phyloP scores from a whole-genome alignment of 441 rosid species.

The Capsella rubella region DNA sequence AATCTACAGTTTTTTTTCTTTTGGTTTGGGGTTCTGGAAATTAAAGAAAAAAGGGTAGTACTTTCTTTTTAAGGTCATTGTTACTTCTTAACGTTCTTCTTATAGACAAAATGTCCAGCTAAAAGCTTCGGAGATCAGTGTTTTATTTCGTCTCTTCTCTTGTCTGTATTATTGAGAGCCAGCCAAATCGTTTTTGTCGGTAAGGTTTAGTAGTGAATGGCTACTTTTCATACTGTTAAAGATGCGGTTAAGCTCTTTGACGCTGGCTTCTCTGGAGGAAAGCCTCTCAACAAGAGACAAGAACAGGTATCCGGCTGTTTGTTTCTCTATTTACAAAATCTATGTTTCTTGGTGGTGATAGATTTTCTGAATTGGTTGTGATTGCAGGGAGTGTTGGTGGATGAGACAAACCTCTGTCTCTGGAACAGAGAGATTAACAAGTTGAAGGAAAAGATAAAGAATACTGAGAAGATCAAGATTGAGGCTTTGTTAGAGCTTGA shows the following conservation, averaged over 20 bases:
- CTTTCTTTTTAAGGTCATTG: slow-evolving; percentile 28
- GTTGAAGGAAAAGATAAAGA: slow-evolving; percentile 69
- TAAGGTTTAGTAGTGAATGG: slow-evolving; percentile 32
- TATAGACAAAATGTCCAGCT: slow-evolving; percentile 1
- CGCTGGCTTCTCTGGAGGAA: slow-evolving; percentile 76
- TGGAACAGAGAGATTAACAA: slow-evolving; percentile 72
- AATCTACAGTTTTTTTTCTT: neutral
- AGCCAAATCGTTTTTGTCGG: neutral
- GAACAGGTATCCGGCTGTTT: slow-evolving; percentile 45
- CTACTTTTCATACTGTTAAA: slow-evolving; percentile 82
- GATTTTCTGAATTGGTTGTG: slow-evolving; percentile 4
- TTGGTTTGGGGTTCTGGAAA: neutral
- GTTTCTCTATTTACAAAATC: neutral
- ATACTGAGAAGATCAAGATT: slow-evolving; percentile 68
- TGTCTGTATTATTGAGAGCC: slow-evolving; percentile 8
- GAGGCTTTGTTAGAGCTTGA: slow-evolving; percentile 83
- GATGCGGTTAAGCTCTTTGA: slow-evolving; percentile 89
- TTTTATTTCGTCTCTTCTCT: neutral
- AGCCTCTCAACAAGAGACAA: slow-evolving; percentile 58
- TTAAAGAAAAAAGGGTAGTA: neutral
- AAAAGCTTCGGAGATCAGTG: slow-evolving; percentile 25
- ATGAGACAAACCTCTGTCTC: slow-evolving; percentile 76
- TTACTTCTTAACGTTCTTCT: neutral
- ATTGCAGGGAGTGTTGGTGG: slow-evolving; percentile 64
- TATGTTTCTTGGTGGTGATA: slow-evolving; percentile 11